A percentile compares a stretch with the other conserved stretches of the same genome.
These are phyloP conservation scores for Globisporangium spiculum DNA, from an alignment of 352 stramenopile genomes.

Conservation along the genomic window DNA sequence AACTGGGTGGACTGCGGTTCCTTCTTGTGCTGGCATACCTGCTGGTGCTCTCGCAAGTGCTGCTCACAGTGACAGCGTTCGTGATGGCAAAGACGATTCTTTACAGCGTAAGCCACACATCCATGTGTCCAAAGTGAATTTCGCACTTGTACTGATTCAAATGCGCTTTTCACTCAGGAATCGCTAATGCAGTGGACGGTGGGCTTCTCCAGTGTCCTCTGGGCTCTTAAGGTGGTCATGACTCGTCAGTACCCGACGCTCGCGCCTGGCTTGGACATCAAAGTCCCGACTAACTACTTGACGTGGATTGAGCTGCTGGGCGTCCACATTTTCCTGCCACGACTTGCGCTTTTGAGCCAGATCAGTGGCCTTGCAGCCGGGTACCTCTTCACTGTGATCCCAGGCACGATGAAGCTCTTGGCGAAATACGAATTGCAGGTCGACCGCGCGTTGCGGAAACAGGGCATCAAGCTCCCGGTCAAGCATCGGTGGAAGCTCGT, in stretches of 20 bases:
- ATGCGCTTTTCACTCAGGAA: conserved; percentile 3
- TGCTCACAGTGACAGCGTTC: conserved; percentile 21
- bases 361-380: conserved; percentile 49
- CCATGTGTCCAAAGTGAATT: too few species aligned
- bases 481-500: conserved; percentile 19
- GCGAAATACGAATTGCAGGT: conserved; percentile 3
- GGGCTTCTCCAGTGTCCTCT: conserved; percentile 26
- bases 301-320: conserved; percentile 57
- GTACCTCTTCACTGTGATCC: conserved; percentile 14
- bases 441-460: conserved; percentile 10
- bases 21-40: conserved; percentile 18
- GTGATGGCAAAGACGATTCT: conserved; percentile 14
- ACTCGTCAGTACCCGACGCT: conserved; percentile 30
- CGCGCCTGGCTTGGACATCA: conserved; percentile 19
- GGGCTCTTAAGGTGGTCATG: conserved; percentile 23
- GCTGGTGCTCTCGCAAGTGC: conserved; percentile 21
- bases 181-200: conserved; percentile 19
- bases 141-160: too few species aligned
- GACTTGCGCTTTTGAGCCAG: conserved; percentile 49
- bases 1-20: conserved; percentile 25
- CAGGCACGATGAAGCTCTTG: conserved; percentile 11
- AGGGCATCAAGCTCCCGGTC: conserved; percentile 15
- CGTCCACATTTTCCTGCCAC: conserved; percentile 42
- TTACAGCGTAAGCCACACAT: conserved; percentile 13
- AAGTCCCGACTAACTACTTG: conserved; percentile 37